These are phyloP conservation scores for Marasmius oreades DNA, from an alignment of 1,284 basidiomycete species.

Conservation along the genomic window DNA sequence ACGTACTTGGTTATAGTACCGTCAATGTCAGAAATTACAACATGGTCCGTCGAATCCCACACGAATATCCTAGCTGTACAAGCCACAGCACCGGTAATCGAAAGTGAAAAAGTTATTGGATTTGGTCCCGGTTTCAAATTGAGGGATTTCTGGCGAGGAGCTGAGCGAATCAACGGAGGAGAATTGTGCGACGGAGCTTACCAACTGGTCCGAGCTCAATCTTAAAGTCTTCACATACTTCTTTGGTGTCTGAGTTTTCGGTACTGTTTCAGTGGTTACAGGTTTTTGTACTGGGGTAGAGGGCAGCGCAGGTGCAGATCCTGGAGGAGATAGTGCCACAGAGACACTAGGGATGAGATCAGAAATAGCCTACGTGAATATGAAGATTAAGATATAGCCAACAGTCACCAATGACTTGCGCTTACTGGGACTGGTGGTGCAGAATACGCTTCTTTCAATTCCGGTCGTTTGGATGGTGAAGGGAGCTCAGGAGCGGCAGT, in stretches of 20 bases:
- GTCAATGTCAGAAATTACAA: constrained; percentile 98
- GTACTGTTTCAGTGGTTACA: constrained; percentile 14
- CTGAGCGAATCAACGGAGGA: background rate
- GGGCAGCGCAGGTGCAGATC: constrained; percentile 34
- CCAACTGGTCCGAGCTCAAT: constrained; percentile 35
- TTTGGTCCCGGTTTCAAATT: constrained; percentile 89
- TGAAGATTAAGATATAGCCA: background rate
- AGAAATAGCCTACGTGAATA: background rate
- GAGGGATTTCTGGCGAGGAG: constrained; percentile 67
- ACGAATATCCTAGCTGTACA: constrained; percentile 94
- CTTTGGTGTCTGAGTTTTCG: constrained; percentile 11
- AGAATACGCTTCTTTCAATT: constrained; percentile 26
- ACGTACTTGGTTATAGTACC: constrained; percentile 96
- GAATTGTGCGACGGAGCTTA: constrained; percentile 2
- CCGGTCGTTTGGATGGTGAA: constrained; percentile 23
- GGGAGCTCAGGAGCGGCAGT: background rate
- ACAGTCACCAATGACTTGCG: background rate
- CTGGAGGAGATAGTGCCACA: constrained; percentile 25
- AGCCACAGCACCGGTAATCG: constrained; percentile 82
- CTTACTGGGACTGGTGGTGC: constrained; percentile 18
- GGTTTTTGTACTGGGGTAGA: constrained; percentile 32
- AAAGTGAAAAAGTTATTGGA: constrained; percentile 91
- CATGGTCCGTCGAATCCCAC: constrained; percentile 88
- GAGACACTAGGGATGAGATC: background rate
- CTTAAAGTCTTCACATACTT: constrained; percentile 93